phyloP scores from a whole-genome alignment of 1,284 basidiomycete genomes.

The Leucoagaricus sp. region DNA sequence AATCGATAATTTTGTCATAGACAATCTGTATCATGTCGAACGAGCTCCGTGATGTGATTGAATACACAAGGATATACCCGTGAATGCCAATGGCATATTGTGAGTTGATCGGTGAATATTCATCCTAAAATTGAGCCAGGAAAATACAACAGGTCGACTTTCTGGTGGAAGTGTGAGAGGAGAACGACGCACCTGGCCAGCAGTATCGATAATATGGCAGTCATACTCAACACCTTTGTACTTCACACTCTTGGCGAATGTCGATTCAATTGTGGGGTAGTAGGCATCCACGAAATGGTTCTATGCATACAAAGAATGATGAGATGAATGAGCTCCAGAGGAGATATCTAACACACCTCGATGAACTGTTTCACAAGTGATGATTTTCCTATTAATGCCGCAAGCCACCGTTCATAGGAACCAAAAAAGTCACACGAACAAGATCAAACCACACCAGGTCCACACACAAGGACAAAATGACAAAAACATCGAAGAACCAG shows the following conservation, averaged over 20 bases:
- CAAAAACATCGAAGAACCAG: conserved; percentile 1
- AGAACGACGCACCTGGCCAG: conserved; percentile 72
- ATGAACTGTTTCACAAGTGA: conserved; percentile 54
- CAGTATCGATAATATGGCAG: conserved; percentile 97
- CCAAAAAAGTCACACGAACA: neutral
- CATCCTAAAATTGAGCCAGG: conserved; percentile 43
- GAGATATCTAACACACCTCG: conserved; percentile 34
- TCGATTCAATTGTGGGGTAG: conserved; percentile 94
- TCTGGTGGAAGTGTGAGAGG: too few relatives aligned
- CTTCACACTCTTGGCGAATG: conserved; percentile 84
- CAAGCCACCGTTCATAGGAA: neutral
- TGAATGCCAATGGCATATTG: conserved; percentile 56
- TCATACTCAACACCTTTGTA: conserved; percentile 90
- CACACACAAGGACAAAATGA: neutral
- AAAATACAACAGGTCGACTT: neutral
- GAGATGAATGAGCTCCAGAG: conserved; percentile 58
- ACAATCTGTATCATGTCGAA: conserved; percentile 97
- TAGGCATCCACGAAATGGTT: conserved; percentile 52
- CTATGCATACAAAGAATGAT: conserved; percentile 58
- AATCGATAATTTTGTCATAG: conserved; percentile 97
- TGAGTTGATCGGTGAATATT: conserved; percentile 51
- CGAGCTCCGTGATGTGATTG: conserved; percentile 87
- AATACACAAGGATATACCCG: conserved; percentile 78
- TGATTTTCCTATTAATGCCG: conserved; percentile 42
- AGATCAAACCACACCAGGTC: neutral